Evolutionary conservation across 345 rosid genomes (phyloP), one percentile per base, ranked within the genome.

Genomic region (Citrus inodora): DNA sequence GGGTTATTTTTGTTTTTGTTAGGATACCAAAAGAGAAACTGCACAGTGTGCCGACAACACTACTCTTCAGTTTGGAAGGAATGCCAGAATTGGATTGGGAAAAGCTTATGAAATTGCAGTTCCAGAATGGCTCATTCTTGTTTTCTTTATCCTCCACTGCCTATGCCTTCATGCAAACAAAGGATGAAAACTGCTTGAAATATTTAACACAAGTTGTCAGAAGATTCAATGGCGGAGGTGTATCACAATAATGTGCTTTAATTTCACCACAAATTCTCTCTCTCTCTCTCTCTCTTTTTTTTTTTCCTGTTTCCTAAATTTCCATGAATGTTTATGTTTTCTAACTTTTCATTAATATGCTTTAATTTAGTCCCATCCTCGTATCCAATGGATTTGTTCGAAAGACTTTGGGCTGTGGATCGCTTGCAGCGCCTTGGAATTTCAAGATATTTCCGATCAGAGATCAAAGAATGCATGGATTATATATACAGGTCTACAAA

Each of bases 61-160:
- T 96, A 73, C 90, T 96, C 74, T 93, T 90, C 79, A 96, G 97
- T 86, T 87, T 96, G 83, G 98, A 96, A 79, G 99, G 99, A 67
- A 89, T 96, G 93, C 78, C 79, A 59, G 91, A 83, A 64, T 78
- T 94, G 73, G 91, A 92, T 38, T 96, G 99, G 99, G 89, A 89
- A 65, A 89, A 86, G 80, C 97, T 96, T 37, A 78, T 92, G 73
- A 90, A 89, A 76, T 85, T 96, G 78, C 98, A 91, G 84, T 80
- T 88, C 83, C 37, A 71, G 79, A 92, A 96, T 64, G 99, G 99
- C 46, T 96, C 99, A 9, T 91, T 94, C 82, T 87, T 96, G 80
- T 91, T 89, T 77, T 96, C 99, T 77, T 95, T 97, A 68, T 86
- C 99, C 59, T 91, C 98, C 82, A 94, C 99, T 38, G 97, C 99